Percentiles rank a stretch among this genome's conserved stretches.
Evolutionary conservation across 179 eudicot genomes (phyloP).

Genomic region (Vitellaria paradoxa): DNA sequence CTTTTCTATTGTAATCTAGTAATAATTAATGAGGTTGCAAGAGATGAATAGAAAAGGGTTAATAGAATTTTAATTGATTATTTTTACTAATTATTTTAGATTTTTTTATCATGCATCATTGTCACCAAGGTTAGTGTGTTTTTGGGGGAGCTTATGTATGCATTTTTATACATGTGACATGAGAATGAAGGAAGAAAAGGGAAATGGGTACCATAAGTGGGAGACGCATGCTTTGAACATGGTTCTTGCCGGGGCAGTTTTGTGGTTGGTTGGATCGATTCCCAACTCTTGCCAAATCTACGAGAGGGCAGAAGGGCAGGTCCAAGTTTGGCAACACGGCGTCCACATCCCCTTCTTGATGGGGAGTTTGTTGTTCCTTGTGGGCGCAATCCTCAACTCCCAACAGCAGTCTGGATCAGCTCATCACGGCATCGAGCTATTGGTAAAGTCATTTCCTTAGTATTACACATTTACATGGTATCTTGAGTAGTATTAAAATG

Average conservation of each 20-base stretch:
- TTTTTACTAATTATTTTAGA: too few relatives aligned
- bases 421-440: conserved; percentile 45
- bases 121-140: too few relatives aligned
- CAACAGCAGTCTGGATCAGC: conserved; percentile 30
- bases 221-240: conserved; percentile 62
- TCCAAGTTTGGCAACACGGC: conserved; percentile 67
- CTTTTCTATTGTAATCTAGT: too few relatives aligned
- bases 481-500: neutral
- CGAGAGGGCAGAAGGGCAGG: conserved; percentile 78
- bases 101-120: too few relatives aligned
- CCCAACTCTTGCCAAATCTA: conserved; percentile 81
- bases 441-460: conserved; percentile 37
- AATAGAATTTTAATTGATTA: too few relatives aligned
- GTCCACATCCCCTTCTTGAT: conserved; percentile 75
- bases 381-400: conserved; percentile 51
- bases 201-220: conserved; percentile 25
- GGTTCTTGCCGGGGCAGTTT: conserved; percentile 62
- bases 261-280: conserved; percentile 78
- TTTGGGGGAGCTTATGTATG: too few relatives aligned
- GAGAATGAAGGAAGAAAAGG: conserved; percentile 34
- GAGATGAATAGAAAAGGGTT: too few relatives aligned
- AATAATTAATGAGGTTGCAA: too few relatives aligned
- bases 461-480: neutral
- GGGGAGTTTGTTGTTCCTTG: conserved; percentile 63
- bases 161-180: too few relatives aligned